These are phyloP conservation scores for Termitomyces sp. DNA, from an alignment of 768 basidiomycete species.

Conservation along the genomic window DNA sequence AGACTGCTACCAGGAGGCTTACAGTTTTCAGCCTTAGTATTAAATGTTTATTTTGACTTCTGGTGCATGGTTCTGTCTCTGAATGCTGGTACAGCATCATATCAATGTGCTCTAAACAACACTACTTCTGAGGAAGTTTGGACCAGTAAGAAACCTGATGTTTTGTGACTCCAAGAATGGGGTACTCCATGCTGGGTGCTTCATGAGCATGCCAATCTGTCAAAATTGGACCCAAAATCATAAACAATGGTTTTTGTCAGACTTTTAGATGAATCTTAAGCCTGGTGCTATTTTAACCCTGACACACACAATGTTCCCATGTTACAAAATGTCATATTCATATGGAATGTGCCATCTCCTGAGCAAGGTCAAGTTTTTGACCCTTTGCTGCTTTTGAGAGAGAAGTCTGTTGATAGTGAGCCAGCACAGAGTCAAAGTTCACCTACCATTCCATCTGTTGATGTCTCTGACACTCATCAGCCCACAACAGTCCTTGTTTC, in stretches of 20 bases:
- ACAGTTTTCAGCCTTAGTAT: too few species aligned
- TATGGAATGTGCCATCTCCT: neutral
- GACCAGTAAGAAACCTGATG: neutral
- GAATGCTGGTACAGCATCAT: too few species aligned
- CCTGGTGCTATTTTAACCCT: conserved; percentile 4
- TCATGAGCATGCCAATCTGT: neutral
- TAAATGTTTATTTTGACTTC: too few species aligned
- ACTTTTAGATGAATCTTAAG: conserved; percentile 4
- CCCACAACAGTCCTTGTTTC: neutral
- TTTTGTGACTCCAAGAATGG: neutral
- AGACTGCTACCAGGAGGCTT: too few species aligned
- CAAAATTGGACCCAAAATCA: conserved; percentile 4
- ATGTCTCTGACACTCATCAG: neutral
- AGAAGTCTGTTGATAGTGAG: neutral
- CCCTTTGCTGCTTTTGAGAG: conserved; percentile 6
- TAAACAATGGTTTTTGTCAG: neutral
- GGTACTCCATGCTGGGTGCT: neutral
- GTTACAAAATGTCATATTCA: conserved; percentile 5
- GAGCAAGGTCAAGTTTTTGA: neutral
- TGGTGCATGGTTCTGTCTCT: too few species aligned
- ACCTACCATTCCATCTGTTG: neutral
- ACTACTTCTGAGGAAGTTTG: neutral
- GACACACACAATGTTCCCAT: neutral
- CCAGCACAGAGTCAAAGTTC: conserved; percentile 11
- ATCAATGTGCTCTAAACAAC: too few species aligned